Base-by-base conservation (phyloP, 371 early-diverging fungal genomes). In the Rhizopus stolonifer region DNA sequence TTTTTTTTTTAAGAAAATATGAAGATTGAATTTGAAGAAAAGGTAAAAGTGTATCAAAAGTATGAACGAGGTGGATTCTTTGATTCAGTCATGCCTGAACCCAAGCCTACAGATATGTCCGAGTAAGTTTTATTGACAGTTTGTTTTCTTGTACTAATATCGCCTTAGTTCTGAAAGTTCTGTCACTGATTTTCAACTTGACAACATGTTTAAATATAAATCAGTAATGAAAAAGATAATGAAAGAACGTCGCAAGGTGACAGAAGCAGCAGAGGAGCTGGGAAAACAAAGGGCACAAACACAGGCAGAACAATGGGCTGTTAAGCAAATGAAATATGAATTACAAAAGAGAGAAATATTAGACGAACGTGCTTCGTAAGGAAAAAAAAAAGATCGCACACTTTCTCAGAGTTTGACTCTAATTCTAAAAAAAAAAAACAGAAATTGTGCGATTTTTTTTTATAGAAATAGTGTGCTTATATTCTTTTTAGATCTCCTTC, bases 41-140 rank as follows among this genome's bases (percentile, higher is more conserved):
- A 67, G 13, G 64, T 62, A 7, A 36, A 60, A 25, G 65, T 71
- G 1, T 71, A 71, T 51, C 52, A 60, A 49, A 50, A 56, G 14
- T 77, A 62, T 65, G 64, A 65, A 17, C 32, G 66, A 32, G 74
- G 77, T 4, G 66, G 65, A 0, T 77, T 77, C 44, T 77, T 73
- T 69, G 74, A 77, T 42, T 58, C 60, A 9, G 32, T 55, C 24
- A 26, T 60, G 38, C 60, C 66, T 53, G n/a, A 23, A 13, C 44
- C 42, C 10, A 8, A 42, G 17, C 45, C 46, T 26, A 22, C 25
- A 25, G 49, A 24, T 8, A 21, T 50, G 26, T 73, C 74, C 34
- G 70, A 69, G 73, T 73, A 60, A 59, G 67, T 57, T 0, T 47
- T 17, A 9, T 24, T 24, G n/a, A 48, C 10, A 18, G 33, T 19